phyloP scores from a whole-genome alignment of 2,329 filamentous ascomycete genomes.

The Penicillium sp. region DNA sequence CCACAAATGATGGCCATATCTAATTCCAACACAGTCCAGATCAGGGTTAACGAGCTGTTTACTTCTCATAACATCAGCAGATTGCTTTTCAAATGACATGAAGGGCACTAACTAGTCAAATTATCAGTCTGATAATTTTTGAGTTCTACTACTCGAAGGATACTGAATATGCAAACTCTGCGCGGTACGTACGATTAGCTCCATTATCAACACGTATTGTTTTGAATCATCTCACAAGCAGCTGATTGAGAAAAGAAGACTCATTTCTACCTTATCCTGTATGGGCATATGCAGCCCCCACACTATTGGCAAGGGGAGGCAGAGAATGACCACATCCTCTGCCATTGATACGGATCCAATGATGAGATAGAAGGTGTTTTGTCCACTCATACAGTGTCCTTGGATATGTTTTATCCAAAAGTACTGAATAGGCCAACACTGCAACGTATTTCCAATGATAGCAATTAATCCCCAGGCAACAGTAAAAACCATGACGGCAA shows the following conservation, averaged over 20 bases:
- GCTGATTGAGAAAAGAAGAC: conserved; percentile 13
- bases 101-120: conserved; percentile 2
- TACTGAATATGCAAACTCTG: conserved; percentile 23
- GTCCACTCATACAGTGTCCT: conserved; percentile 18
- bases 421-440: conserved; percentile 21
- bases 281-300: conserved; percentile 15
- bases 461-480: conserved; percentile 14
- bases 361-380: conserved; percentile 13
- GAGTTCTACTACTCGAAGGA: conserved; percentile 4
- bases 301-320: conserved; percentile 17
- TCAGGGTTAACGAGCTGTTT: background rate
- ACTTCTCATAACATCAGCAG: background rate
- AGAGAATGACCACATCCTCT: conserved; percentile 19
- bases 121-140: conserved; percentile 4
- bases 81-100: background rate
- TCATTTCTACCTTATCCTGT: conserved; percentile 10
- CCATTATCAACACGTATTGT: background rate
- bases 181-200: background rate
- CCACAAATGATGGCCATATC: conserved; percentile 23
- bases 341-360: conserved; percentile 14
- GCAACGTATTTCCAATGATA: conserved; percentile 20
- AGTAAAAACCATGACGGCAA: conserved; percentile 9
- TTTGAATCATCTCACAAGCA: conserved; percentile 7
- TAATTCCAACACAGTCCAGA: conserved; percentile 21
- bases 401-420: conserved; percentile 16